Evolutionary conservation across 768 basidiomycete genomes (phyloP).

Genomic region (Flagelloscypha sp.): DNA sequence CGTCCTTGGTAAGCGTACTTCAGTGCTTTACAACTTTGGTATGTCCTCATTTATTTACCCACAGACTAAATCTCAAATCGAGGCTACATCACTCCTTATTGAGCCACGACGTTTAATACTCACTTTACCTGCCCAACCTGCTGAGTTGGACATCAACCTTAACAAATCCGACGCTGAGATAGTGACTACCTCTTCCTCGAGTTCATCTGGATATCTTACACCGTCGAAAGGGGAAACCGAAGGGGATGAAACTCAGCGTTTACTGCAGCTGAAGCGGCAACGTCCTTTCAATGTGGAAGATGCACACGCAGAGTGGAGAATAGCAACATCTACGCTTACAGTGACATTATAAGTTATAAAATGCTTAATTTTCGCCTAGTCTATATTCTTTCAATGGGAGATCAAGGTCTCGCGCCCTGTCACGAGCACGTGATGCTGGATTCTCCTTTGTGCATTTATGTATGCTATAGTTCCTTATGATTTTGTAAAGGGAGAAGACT

Average conservation of each 20-base stretch:
- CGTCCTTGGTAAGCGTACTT: neutral
- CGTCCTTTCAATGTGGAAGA: constrained; percentile 52
- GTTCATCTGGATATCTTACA: constrained; percentile 12
- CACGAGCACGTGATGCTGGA: too few relatives aligned
- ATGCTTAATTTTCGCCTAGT: too few relatives aligned
- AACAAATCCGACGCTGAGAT: constrained; percentile 49
- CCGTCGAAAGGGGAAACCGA: constrained; percentile 11
- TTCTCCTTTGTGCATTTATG: too few relatives aligned
- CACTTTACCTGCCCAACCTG: constrained; percentile 35
- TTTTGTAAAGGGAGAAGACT: too few relatives aligned
- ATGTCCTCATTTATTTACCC: neutral
- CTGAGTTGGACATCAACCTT: constrained; percentile 49
- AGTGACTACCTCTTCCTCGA: constrained; percentile 14
- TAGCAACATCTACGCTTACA: too few relatives aligned
- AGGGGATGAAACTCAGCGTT: constrained; percentile 22
- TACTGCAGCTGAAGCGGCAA: constrained; percentile 47
- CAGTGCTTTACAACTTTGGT: constrained; percentile 2
- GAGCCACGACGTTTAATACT: constrained; percentile 53
- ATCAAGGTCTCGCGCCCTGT: too few relatives aligned
- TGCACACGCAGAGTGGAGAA: constrained; percentile 62
- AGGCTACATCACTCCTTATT: constrained; percentile 51
- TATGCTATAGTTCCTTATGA: too few relatives aligned
- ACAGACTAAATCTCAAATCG: constrained; percentile 40
- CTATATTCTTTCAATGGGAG: too few relatives aligned
- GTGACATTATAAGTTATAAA: too few relatives aligned